Conservation (phyloP, 2,329 filamentous ascomycete genomes). For the Lachnellula willkommii region DNA sequence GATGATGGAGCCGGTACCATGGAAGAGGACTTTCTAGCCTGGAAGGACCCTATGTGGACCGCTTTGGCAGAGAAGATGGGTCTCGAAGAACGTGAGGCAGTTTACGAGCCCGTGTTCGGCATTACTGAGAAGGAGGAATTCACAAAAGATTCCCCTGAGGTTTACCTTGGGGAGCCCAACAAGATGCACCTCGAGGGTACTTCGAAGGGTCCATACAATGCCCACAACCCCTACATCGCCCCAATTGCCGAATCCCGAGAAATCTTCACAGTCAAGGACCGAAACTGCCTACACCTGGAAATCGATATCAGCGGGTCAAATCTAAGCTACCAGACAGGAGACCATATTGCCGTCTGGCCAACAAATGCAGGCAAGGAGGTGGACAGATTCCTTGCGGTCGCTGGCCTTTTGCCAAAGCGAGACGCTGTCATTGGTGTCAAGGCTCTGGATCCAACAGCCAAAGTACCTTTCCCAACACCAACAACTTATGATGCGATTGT, state of each 20-base stretch:
- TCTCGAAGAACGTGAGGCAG: constrained; percentile 88
- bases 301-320: constrained; percentile 87
- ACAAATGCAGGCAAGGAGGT: constrained; percentile 91
- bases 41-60: constrained; percentile 99
- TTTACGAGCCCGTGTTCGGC: constrained; percentile 89
- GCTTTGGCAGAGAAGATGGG: constrained; percentile 77
- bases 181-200: constrained; percentile 86
- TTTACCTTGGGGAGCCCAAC: constrained; percentile 95
- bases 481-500: constrained; percentile 92
- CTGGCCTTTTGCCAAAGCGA: constrained; percentile 71
- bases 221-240: constrained; percentile 95
- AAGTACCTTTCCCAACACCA: constrained; percentile 94
- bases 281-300: constrained; percentile 96
- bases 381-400: constrained; percentile 76
- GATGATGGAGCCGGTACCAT: constrained; percentile 98
- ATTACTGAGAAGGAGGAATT: constrained; percentile 72
- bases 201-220: constrained; percentile 85
- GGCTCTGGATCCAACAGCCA: constrained; percentile 87
- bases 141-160: constrained; percentile 67
- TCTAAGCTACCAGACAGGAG: constrained; percentile 89
- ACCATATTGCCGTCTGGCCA: constrained; percentile 96
- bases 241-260: constrained; percentile 88
- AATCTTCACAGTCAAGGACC: constrained; percentile 79
- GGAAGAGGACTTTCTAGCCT: constrained; percentile 98
- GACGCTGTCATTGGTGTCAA: constrained; percentile 82